Percentiles rank a stretch among this genome's conserved stretches.
These are phyloP conservation scores for Citrus maxima DNA, from an alignment of 345 rosid genomes.

Conservation along the genomic window DNA sequence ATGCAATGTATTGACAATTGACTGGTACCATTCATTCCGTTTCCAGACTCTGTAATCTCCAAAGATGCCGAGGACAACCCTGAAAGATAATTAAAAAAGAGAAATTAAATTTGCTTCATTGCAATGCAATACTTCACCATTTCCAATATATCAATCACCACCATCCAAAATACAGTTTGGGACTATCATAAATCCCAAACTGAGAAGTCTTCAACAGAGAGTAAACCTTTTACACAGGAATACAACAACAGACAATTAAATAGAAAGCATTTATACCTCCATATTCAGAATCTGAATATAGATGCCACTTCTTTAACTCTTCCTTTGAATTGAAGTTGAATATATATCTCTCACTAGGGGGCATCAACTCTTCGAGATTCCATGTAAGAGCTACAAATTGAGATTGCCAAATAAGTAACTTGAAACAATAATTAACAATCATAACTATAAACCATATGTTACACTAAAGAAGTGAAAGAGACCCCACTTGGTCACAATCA, in stretches of 20 bases:
- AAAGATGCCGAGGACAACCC: conserved; percentile 88
- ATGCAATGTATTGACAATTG: conserved; percentile 13
- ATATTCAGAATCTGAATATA: conserved; percentile 87
- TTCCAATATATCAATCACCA: not conserved
- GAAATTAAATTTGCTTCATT: not conserved
- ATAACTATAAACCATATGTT: not conserved
- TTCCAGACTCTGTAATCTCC: conserved; percentile 56
- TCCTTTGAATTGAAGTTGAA: conserved; percentile 75
- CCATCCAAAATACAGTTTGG: not conserved
- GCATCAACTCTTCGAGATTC: conserved; percentile 83
- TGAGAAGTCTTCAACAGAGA: not conserved
- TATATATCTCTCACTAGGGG: conserved; percentile 65
- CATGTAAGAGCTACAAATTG: conserved; percentile 63
- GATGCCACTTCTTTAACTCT: conserved; percentile 85
- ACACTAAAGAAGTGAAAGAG: not conserved
- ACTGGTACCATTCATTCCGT: conserved; percentile 44
- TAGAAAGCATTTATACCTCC: conserved; percentile 55
- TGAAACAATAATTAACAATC: not conserved
- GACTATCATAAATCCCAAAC: not conserved
- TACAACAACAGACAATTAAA: not conserved
- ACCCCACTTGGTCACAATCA: not conserved
- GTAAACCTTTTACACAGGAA: not conserved
- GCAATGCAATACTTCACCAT: not conserved
- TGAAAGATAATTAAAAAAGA: conserved; percentile 24
- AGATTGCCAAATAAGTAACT: conserved; percentile 6